Percentiles rank a stretch among this genome's conserved stretches.
Evolutionary conservation across 2,329 filamentous ascomycete genomes (phyloP).

Genomic region (Exophiala oligosperma): DNA sequence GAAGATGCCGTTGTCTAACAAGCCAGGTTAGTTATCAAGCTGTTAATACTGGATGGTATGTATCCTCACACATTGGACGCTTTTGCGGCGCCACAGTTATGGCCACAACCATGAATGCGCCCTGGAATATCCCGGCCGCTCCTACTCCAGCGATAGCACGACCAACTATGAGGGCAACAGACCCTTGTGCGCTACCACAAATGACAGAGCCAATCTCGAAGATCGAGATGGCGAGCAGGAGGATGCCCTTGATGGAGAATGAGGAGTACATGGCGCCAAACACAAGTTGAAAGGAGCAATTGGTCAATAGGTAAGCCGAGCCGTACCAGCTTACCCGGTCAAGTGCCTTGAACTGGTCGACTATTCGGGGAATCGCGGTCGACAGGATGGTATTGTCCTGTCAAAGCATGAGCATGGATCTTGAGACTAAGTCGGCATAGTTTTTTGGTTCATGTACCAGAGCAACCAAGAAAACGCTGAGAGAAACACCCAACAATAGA

Average conservation of each 20-base stretch:
- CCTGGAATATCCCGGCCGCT: constrained; percentile 24
- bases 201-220: constrained; percentile 27
- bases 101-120: constrained; percentile 25
- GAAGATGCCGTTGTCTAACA: constrained; percentile 39
- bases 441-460: constrained; percentile 25
- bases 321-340: constrained; percentile 29
- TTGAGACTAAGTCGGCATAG: constrained; percentile 31
- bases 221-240: constrained; percentile 16
- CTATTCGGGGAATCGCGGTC: constrained; percentile 28
- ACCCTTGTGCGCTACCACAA: constrained; percentile 25
- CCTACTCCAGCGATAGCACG: constrained; percentile 30
- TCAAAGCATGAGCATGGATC: constrained; percentile 33
- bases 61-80: constrained; percentile 34
- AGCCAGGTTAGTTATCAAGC: too few relatives aligned
- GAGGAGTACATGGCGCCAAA: constrained; percentile 27
- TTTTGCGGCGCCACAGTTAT: constrained; percentile 18
- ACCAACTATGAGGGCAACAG: constrained; percentile 27
- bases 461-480: constrained; percentile 31
- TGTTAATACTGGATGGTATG: too few relatives aligned
- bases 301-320: constrained; percentile 24
- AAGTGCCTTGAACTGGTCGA: constrained; percentile 24
- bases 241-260: constrained; percentile 25
- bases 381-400: constrained; percentile 27
- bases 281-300: constrained; percentile 23
- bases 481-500: constrained; percentile 34